A percentile compares a stretch with the other conserved stretches of the same genome.
These are phyloP conservation scores for Penicillium sp. DNA, from an alignment of 2,329 filamentous ascomycete species.

Conservation along the genomic window DNA sequence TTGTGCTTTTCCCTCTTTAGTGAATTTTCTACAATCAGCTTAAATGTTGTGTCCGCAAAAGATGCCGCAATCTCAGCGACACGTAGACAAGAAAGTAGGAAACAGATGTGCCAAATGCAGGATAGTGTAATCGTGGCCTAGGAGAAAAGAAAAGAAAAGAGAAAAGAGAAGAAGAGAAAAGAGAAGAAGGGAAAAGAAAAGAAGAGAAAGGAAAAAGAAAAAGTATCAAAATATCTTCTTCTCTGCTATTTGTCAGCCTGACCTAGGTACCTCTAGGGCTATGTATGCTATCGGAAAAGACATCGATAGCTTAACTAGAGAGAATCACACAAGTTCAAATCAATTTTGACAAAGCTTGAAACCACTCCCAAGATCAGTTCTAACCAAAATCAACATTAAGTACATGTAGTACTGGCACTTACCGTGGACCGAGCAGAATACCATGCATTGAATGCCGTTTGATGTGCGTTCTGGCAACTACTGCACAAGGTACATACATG, in stretches of 20 bases:
- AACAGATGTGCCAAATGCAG: neutral
- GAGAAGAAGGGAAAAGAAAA: no score
- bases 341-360: neutral
- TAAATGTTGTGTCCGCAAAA: neutral
- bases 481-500: neutral
- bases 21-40: neutral
- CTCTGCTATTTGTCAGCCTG: neutral
- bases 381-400: neutral
- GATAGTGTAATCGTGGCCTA: neutral
- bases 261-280: no score
- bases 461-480: neutral
- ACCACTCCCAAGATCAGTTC: neutral
- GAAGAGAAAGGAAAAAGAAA: neutral
- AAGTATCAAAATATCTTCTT: neutral
- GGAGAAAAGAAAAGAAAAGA: neutral
- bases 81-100: neutral
- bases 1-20: neutral
- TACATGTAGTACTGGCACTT: neutral
- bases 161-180: no score
- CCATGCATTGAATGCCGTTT: neutral
- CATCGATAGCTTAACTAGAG: neutral
- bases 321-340: neutral
- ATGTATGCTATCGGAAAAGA: neutral
- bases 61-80: neutral
- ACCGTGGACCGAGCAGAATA: neutral